Base-by-base conservation (phyloP, 2,329 filamentous ascomycete species). In the Fusarium sarcochroum region DNA sequence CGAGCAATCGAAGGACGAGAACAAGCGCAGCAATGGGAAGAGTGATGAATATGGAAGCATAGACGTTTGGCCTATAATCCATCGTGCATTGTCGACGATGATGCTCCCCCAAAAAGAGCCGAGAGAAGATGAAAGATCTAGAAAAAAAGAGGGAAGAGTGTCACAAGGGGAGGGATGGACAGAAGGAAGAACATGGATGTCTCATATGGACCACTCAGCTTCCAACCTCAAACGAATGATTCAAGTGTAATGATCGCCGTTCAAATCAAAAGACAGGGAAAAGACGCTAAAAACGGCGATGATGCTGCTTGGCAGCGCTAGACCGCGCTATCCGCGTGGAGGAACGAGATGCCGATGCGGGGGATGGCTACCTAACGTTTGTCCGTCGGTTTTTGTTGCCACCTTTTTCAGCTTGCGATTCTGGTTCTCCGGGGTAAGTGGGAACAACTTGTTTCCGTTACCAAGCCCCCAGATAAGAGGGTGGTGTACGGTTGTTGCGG, bases 1-100 rank as follows among this genome's bases (percentile, higher is more conserved):
- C 54, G 27, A 68, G 3, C 3, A 73, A 54, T 20, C 70, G 58
- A 13, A 73, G 66, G 14, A 49, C 42, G 7, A 73, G 40, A 6
- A 68, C 65, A 17, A 71, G 15, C 3, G 65, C 59, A 7, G 70
- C 68, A 8, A 68, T 30, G 10, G 64, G 64, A 13, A 69, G 23
- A 13, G 69, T 72, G 15, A 71, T 56, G 21, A 48, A 44, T 37
- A 72, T 58, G 7, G 70, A 55, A 35, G 53, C 67, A 47, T 64
- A 64, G 45, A 69, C 47, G 32, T 58, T 56, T 32, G 66, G 50
- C 40, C 49, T 53, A 56, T 68, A 53, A 34, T 68, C 60, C 62
- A 66, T 59, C 30, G 60, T 64, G 60, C 66, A 68, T 69, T 27
- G 5, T 40, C 30, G 25, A 59, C 32, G 54, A 30, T 21, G 21